phyloP scores from a whole-genome alignment of 129 eudicot genomes.

The Helianthus annuus region DNA sequence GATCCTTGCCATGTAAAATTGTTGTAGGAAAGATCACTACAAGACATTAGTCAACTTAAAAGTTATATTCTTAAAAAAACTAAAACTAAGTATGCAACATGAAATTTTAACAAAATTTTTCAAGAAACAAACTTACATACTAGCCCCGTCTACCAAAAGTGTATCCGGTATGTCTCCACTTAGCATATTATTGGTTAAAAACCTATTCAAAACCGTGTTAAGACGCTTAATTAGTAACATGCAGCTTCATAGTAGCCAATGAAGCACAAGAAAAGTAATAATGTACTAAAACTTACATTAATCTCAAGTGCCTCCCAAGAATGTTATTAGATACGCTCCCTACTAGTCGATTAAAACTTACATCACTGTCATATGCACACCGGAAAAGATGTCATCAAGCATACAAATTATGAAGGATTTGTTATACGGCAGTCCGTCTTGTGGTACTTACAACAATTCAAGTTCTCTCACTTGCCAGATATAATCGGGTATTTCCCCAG shows the following conservation, averaged over 20 bases:
- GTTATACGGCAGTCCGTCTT: not conserved
- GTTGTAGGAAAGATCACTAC: constrained; percentile 89
- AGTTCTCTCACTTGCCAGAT: constrained; percentile 60
- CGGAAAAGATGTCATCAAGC: not conserved
- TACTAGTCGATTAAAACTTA: constrained; percentile 64
- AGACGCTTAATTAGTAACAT: not conserved
- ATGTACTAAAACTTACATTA: constrained; percentile 47
- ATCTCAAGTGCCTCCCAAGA: constrained; percentile 53
- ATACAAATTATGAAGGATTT: not conserved
- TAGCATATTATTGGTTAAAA: constrained; percentile 66
- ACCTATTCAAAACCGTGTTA: constrained; percentile 40
- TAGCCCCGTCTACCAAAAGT: constrained; percentile 64
- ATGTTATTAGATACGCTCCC: constrained; percentile 59
- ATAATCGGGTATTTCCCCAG: constrained; percentile 65
- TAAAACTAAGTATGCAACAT: not conserved
- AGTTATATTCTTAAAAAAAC: constrained; percentile 3
- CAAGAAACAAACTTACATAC: constrained; percentile 50
- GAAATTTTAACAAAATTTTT: not conserved
- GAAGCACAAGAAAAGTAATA: constrained; percentile 5
- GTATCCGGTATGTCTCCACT: constrained; percentile 68
- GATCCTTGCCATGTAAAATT: constrained; percentile 78
- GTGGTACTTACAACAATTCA: constrained; percentile 54
- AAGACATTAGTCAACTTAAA: constrained; percentile 9
- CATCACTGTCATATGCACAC: constrained; percentile 53
- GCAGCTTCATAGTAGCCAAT: not conserved